phyloP scores from a whole-genome alignment of 495 filamentous ascomycete genomes.

The Acidomyces sp. region DNA sequence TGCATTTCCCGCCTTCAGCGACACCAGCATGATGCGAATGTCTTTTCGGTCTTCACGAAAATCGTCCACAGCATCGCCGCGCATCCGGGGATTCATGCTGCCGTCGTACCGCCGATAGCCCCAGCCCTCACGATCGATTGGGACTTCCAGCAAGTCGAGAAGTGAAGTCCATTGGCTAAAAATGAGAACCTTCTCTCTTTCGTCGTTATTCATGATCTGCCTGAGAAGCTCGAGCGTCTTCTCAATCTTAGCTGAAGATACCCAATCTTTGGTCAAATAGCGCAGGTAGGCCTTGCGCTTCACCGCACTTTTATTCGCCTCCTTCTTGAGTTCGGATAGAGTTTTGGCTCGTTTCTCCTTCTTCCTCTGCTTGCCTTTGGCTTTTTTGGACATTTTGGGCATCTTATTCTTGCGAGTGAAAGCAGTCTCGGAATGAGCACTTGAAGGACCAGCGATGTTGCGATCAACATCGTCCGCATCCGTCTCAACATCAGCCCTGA shows the following conservation, averaged over 20 bases:
- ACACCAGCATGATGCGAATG: slow-evolving; percentile 71
- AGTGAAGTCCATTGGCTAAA: slow-evolving; percentile 89
- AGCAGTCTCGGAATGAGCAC: slow-evolving; percentile 31
- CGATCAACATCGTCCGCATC: slow-evolving; percentile 31
- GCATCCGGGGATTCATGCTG: slow-evolving; percentile 54
- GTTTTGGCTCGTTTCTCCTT: slow-evolving; percentile 35
- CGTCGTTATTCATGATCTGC: slow-evolving; percentile 33
- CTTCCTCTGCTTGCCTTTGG: slow-evolving; percentile 31
- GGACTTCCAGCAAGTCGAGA: slow-evolving; percentile 86
- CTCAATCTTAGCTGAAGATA: slow-evolving; percentile 65
- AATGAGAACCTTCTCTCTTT: slow-evolving; percentile 69
- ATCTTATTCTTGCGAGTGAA: slow-evolving; percentile 31
- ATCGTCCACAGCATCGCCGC: slow-evolving; percentile 56
- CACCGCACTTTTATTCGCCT: slow-evolving; percentile 44
- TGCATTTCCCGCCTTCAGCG: slow-evolving; percentile 80
- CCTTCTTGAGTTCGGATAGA: slow-evolving; percentile 53
- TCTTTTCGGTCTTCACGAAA: slow-evolving; percentile 51
- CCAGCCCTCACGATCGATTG: slow-evolving; percentile 49
- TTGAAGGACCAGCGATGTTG: background rate
- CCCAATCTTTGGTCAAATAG: slow-evolving; percentile 50
- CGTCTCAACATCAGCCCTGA: slow-evolving; percentile 25
- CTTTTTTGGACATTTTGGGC: slow-evolving; percentile 21
- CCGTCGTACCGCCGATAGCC: slow-evolving; percentile 75
- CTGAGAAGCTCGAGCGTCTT: slow-evolving; percentile 59
- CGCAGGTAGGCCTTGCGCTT: slow-evolving; percentile 56